These are phyloP conservation scores for Metschnikowia peoriensis DNA, from an alignment of 805 yeast species.

Conservation along the genomic window DNA sequence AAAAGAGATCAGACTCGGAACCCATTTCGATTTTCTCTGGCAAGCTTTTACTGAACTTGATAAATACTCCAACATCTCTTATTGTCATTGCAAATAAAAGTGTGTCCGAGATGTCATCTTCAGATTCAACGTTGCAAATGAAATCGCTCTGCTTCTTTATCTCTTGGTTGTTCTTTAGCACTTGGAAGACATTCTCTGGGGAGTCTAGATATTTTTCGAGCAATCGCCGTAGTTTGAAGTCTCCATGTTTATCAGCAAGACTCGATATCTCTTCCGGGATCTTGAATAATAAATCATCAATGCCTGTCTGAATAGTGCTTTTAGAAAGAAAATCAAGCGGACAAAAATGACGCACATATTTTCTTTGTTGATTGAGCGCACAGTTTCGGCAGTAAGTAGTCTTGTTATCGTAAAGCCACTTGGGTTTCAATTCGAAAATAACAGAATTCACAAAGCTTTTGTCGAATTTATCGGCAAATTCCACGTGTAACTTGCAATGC, in stretches of 20 bases:
- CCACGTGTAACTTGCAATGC: constrained; percentile 32
- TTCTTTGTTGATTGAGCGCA: constrained; percentile 14
- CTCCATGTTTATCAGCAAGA: neutral
- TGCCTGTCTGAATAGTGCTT: constrained; percentile 8
- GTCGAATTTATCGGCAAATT: constrained; percentile 2
- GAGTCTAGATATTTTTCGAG: neutral
- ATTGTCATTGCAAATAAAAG: constrained; percentile 49
- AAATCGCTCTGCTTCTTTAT: constrained; percentile 32
- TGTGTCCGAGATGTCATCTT: constrained; percentile 38
- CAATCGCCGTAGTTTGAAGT: constrained; percentile 1
- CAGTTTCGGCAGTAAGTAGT: constrained; percentile 19
- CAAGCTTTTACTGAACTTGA: constrained; percentile 13
- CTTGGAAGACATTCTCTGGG: constrained; percentile 24
- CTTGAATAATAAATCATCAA: constrained; percentile 13
- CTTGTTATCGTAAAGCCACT: constrained; percentile 19
- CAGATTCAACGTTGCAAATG: constrained; percentile 29
- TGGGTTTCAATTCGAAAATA: constrained; percentile 19
- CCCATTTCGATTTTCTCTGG: neutral
- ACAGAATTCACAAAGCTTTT: neutral
- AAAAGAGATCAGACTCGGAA: neutral
- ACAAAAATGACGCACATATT: constrained; percentile 17
- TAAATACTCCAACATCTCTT: constrained; percentile 55
- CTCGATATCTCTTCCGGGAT: constrained; percentile 1
- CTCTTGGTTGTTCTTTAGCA: constrained; percentile 34
- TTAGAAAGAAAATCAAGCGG: constrained; percentile 14